Conservation (phyloP, 2,329 filamentous ascomycete species). For the Hysterium pulicare region DNA sequence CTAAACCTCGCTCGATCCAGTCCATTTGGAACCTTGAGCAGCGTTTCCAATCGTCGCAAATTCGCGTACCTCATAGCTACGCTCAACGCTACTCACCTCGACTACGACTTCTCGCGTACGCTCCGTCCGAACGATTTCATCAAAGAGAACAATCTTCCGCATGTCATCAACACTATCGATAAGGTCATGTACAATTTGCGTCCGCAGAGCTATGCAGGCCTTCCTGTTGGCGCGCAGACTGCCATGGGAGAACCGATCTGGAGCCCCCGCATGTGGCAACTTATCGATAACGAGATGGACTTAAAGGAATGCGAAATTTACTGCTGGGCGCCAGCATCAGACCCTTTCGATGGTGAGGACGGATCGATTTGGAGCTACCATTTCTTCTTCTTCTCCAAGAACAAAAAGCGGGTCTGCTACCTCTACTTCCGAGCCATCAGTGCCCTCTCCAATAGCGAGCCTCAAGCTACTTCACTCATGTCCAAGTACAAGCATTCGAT, state of each 20-base stretch:
- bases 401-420: constrained; percentile 88
- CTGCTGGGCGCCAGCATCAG: constrained; percentile 82
- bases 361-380: constrained; percentile 92
- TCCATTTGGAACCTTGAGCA: constrained; percentile 85
- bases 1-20: constrained; percentile 81
- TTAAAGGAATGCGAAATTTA: constrained; percentile 86
- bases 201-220: constrained; percentile 50
- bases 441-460: constrained; percentile 64
- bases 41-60: constrained; percentile 82
- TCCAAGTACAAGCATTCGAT: constrained; percentile 41
- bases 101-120: constrained; percentile 96
- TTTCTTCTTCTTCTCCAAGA: constrained; percentile 97
- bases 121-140: constrained; percentile 87
- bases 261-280: constrained; percentile 87
- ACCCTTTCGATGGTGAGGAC: constrained; percentile 88
- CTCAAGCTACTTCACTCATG: constrained; percentile 34
- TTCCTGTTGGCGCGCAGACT: constrained; percentile 47
- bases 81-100: constrained; percentile 88
- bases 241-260: constrained; percentile 60
- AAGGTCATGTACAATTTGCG: constrained; percentile 83
- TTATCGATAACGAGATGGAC: constrained; percentile 92
- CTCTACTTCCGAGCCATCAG: constrained; percentile 87
- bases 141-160: constrained; percentile 73
- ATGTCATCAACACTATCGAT: constrained; percentile 83
- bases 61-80: constrained; percentile 97